Percentiles rank a stretch among this genome's conserved stretches.
These are phyloP conservation scores for Ramicandelaber brevisporus DNA, from an alignment of 192 early-diverging fungal species.

Conservation along the genomic window DNA sequence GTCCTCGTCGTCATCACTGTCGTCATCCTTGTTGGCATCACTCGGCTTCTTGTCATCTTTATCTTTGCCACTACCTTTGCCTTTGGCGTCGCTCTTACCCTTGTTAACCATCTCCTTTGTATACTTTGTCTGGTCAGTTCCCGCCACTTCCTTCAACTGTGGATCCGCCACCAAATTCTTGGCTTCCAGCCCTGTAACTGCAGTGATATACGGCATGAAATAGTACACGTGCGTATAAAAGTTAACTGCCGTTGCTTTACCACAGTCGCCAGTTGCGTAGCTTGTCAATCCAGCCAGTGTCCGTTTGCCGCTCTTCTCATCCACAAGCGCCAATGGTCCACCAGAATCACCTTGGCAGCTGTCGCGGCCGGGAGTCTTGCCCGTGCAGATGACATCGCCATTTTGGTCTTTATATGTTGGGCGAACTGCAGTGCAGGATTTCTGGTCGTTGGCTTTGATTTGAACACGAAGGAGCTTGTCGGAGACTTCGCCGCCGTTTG, in stretches of 20 bases:
- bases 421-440: constrained; percentile 4
- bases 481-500: constrained; percentile 5
- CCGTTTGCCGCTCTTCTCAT: too few relatives aligned
- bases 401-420: constrained; percentile 6
- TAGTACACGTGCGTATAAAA: constrained; percentile 16
- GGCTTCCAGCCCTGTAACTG: constrained; percentile 1
- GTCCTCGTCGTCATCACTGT: too few relatives aligned
- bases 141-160: too few relatives aligned
- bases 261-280: constrained; percentile 10
- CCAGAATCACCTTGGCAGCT: constrained; percentile 19
- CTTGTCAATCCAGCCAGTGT: too few relatives aligned
- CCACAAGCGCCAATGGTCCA: too few relatives aligned
- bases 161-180: too few relatives aligned
- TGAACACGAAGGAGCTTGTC: constrained; percentile 6
- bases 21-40: too few relatives aligned
- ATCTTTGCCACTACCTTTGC: too few relatives aligned
- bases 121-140: too few relatives aligned
- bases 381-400: constrained; percentile 11
- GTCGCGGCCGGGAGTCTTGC: constrained; percentile 16
- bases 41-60: too few relatives aligned
- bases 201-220: constrained; percentile 9
- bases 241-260: constrained; percentile 7
- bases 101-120: too few relatives aligned
- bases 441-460: constrained; percentile 6
- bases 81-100: too few relatives aligned